phyloP scores from a whole-genome alignment of 257 asterid species.

The Misopates orontium region DNA sequence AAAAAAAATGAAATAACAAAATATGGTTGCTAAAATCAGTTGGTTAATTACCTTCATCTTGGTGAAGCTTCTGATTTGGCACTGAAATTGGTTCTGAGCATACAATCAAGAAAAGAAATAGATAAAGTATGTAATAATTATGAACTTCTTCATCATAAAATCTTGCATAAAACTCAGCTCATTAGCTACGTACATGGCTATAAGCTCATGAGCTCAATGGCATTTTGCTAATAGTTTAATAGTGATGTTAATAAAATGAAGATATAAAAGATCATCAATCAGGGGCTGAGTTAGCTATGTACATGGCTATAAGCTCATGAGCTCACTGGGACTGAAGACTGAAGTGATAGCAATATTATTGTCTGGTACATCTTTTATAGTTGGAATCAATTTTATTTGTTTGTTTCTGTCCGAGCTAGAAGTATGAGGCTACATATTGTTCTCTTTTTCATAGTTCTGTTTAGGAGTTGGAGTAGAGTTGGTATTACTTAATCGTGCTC shows the following conservation, averaged over 20 bases:
- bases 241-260: too few species aligned
- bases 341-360: background rate
- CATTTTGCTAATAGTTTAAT: too few species aligned
- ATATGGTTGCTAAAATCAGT: background rate
- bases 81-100: slow-evolving; percentile 34
- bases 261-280: too few species aligned
- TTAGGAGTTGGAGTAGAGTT: too few species aligned
- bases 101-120: slow-evolving; percentile 31
- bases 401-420: slow-evolving; percentile 10
- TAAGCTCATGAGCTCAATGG: background rate
- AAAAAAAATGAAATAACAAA: background rate
- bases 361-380: slow-evolving; percentile 12
- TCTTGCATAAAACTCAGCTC: slow-evolving; percentile 33
- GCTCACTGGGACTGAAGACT: slow-evolving; percentile 28
- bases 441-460: too few species aligned
- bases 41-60: slow-evolving; percentile 52
- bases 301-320: too few species aligned
- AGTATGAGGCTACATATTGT: background rate
- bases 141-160: slow-evolving; percentile 22
- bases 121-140: slow-evolving; percentile 24
- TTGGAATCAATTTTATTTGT: slow-evolving; percentile 18
- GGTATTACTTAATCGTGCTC: background rate
- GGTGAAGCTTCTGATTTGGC: slow-evolving; percentile 43
- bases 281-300: too few species aligned
- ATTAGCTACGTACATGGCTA: too few species aligned